These are phyloP conservation scores for Hirsutella minnesotensis DNA, from an alignment of 2,329 filamentous ascomycete species.

Conservation along the genomic window DNA sequence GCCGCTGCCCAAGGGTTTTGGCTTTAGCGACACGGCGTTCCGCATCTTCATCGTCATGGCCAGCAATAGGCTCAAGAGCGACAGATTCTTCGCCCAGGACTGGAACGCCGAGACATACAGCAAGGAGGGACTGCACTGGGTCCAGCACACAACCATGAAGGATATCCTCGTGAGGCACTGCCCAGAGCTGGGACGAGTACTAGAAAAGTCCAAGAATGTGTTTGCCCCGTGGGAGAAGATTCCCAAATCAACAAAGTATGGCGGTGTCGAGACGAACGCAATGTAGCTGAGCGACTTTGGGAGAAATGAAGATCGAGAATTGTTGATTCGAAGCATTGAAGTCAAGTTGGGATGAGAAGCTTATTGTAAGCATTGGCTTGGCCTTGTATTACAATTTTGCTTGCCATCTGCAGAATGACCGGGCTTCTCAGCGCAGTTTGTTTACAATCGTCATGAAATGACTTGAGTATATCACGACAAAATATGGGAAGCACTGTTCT, in stretches of 20 bases:
- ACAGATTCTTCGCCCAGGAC: neutral
- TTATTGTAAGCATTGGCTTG: no score
- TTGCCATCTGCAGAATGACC: no score
- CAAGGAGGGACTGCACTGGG: constrained; percentile 1
- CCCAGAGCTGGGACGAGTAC: neutral
- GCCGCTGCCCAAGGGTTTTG: neutral
- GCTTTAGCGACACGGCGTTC: constrained; percentile 2
- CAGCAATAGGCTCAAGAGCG: constrained; percentile 1
- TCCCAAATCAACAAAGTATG: neutral
- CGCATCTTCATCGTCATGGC: constrained; percentile 3
- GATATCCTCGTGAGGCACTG: neutral
- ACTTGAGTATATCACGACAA: no score
- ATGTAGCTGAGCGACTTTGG: neutral
- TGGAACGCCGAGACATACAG: constrained; percentile 2
- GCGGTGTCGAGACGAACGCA: neutral
- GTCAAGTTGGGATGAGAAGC: no score
- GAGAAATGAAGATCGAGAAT: no score
- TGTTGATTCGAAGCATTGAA: no score
- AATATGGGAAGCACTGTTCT: no score
- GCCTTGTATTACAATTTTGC: no score
- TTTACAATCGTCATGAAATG: no score
- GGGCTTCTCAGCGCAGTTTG: no score
- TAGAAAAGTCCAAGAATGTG: neutral
- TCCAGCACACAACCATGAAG: neutral
- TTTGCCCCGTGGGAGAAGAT: constrained; percentile 1